These are phyloP conservation scores for Astrephomene gubernaculifera DNA, from an alignment of 139 green algal genomes.

Conservation along the genomic window DNA sequence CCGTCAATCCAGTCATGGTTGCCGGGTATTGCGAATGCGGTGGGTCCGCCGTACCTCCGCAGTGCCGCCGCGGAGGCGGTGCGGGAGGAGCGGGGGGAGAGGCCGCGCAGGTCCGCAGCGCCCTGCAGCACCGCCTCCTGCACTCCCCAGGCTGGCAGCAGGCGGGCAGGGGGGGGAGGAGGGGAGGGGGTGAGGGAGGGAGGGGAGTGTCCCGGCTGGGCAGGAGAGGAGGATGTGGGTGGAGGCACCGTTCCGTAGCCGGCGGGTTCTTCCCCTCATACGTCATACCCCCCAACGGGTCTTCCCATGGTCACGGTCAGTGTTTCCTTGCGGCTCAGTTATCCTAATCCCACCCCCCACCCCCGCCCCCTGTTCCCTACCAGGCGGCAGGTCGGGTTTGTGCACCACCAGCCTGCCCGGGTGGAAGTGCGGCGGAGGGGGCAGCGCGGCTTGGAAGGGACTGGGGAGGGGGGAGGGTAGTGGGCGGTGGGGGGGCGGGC, in stretches of 20 bases:
- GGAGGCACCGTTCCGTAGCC: too few relatives aligned
- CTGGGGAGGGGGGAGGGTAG: slow-evolving; percentile 11
- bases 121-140: slow-evolving; percentile 35
- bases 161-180: neutral
- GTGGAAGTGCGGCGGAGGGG: slow-evolving; percentile 81
- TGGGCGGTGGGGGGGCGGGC: neutral
- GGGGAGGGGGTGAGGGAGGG: neutral
- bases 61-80: slow-evolving; percentile 56
- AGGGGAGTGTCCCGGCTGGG: neutral
- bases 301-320: too few relatives aligned
- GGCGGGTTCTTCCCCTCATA: too few relatives aligned
- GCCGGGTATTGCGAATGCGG: slow-evolving; percentile 86
- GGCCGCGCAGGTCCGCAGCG: slow-evolving; percentile 39
- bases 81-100: slow-evolving; percentile 50
- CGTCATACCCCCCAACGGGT: too few relatives aligned
- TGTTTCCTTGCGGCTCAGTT: too few relatives aligned
- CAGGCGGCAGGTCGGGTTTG: slow-evolving; percentile 78
- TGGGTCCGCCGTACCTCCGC: slow-evolving; percentile 73
- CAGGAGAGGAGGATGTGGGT: neutral
- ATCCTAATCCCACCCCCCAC: neutral
- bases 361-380: neutral
- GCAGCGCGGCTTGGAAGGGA: slow-evolving; percentile 87
- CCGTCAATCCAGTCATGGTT: slow-evolving; percentile 90
- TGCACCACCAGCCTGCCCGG: slow-evolving; percentile 80
- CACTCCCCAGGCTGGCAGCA: slow-evolving; percentile 45